Conservation (phyloP, 768 basidiomycete species). For the Chiua virens region DNA sequence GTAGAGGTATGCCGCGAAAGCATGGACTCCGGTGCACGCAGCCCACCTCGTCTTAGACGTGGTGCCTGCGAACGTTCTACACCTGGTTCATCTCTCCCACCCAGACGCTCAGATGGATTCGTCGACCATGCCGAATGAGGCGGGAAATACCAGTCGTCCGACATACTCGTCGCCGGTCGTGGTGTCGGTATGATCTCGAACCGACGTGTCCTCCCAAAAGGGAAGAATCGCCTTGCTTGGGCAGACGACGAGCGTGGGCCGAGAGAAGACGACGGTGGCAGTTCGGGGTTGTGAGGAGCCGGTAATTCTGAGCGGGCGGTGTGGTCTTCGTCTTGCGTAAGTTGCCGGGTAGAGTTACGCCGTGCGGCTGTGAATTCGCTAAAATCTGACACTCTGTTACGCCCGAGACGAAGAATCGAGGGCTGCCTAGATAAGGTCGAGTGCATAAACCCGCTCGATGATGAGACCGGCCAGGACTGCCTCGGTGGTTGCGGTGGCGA, state of each 20-base stretch:
- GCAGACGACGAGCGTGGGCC: conserved; percentile 15
- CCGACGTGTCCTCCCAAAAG: conserved; percentile 47
- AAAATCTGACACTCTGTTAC: conserved; percentile 62
- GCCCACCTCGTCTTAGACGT: conserved; percentile 64
- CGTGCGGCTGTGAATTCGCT: conserved; percentile 70
- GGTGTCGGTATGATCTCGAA: conserved; percentile 37
- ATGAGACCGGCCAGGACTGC: conserved; percentile 22
- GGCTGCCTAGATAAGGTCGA: conserved; percentile 52
- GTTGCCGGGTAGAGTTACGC: conserved; percentile 46
- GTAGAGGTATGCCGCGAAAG: conserved; percentile 40
- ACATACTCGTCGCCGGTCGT: conserved; percentile 26
- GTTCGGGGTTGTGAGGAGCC: not conserved
- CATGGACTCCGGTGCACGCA: conserved; percentile 64
- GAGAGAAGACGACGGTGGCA: conserved; percentile 1
- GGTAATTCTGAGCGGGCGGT: conserved; percentile 10
- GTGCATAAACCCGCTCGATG: conserved; percentile 24
- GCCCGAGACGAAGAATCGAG: conserved; percentile 58
- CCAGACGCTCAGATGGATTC: conserved; percentile 17
- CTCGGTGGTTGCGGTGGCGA: conserved; percentile 21
- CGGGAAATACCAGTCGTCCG: conserved; percentile 36
- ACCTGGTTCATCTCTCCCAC: conserved; percentile 30
- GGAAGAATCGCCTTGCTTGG: conserved; percentile 56
- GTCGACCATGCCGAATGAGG: conserved; percentile 21
- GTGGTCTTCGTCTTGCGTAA: conserved; percentile 29
- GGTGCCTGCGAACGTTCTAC: conserved; percentile 43